Evolutionary conservation across 208 protist genomes (phyloP).

Genomic region (Acanthamoeba triangularis): DNA sequence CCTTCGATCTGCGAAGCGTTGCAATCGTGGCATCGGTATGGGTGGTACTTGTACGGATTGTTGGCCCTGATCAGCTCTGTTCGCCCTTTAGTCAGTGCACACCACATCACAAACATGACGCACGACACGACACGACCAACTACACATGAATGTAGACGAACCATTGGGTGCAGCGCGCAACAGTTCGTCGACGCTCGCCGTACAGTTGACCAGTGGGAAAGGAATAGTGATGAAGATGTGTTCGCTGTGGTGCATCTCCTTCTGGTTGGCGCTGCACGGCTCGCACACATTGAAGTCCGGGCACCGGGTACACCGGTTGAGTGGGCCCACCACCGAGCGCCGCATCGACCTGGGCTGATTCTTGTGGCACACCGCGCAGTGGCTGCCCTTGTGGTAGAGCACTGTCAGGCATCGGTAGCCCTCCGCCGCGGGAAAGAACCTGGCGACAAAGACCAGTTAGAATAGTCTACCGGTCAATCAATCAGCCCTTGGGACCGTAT

Average conservation of each 20-base stretch:
- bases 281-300: not conserved
- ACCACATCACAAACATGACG: not conserved
- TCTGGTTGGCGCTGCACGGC: not conserved
- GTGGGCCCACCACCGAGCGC: not conserved
- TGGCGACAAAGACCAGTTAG: too few species aligned
- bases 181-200: not conserved
- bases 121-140: not conserved
- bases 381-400: not conserved
- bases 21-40: not conserved
- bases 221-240: not conserved
- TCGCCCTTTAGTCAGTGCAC: not conserved
- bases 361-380: not conserved
- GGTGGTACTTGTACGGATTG: constrained; percentile 21
- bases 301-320: not conserved
- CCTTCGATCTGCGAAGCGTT: not conserved
- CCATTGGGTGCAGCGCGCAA: not conserved
- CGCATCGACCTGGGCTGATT: not conserved
- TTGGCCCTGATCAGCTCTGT: not conserved
- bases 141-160: too few species aligned
- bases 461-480: too few species aligned
- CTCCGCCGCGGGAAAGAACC: not conserved
- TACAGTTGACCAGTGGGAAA: not conserved
- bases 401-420: not conserved
- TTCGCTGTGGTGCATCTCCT: not conserved
- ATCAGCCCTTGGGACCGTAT: too few species aligned